Conservation (phyloP, 2,329 filamentous ascomycete species). For the Arachnopeziza araneosa region DNA sequence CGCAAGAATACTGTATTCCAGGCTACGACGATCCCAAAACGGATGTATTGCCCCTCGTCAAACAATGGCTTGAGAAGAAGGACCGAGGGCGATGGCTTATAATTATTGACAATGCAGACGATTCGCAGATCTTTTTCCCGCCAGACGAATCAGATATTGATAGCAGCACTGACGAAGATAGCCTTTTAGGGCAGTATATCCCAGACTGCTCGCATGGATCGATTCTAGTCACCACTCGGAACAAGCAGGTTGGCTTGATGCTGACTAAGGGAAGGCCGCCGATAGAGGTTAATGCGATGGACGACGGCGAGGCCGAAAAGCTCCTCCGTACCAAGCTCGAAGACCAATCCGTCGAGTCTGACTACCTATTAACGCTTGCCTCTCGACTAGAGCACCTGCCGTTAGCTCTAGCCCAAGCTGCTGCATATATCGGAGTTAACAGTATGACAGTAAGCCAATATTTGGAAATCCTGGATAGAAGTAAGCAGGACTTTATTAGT, state of each 20-base stretch:
- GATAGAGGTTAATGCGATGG: conserved; percentile 28
- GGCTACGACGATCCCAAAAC: conserved; percentile 28
- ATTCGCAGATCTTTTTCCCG: conserved; percentile 25
- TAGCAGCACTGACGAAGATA: conserved; percentile 6
- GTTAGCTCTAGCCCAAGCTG: conserved; percentile 27
- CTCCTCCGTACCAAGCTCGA: conserved; percentile 15
- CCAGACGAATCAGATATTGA: conserved; percentile 9
- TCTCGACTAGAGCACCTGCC: conserved; percentile 26
- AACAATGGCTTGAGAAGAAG: conserved; percentile 25
- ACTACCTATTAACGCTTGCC: conserved; percentile 13
- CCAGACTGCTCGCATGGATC: conserved; percentile 19
- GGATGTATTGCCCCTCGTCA: conserved; percentile 31
- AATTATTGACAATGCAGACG: conserved; percentile 35
- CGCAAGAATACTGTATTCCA: conserved; percentile 27
- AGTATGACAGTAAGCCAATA: conserved; percentile 33
- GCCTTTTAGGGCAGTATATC: conserved; percentile 16
- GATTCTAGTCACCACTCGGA: conserved; percentile 25
- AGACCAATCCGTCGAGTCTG: conserved; percentile 2
- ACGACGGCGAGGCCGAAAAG: conserved; percentile 19
- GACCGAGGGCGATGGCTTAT: conserved; percentile 31
- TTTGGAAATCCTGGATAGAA: conserved; percentile 31
- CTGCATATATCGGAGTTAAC: conserved; percentile 21
- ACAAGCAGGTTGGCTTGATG: conserved; percentile 13
- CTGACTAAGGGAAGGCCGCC: conserved; percentile 15
- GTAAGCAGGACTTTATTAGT: conserved; percentile 19